phyloP scores from a whole-genome alignment of 2,329 filamentous ascomycete genomes.

The Trichoderma koningii region DNA sequence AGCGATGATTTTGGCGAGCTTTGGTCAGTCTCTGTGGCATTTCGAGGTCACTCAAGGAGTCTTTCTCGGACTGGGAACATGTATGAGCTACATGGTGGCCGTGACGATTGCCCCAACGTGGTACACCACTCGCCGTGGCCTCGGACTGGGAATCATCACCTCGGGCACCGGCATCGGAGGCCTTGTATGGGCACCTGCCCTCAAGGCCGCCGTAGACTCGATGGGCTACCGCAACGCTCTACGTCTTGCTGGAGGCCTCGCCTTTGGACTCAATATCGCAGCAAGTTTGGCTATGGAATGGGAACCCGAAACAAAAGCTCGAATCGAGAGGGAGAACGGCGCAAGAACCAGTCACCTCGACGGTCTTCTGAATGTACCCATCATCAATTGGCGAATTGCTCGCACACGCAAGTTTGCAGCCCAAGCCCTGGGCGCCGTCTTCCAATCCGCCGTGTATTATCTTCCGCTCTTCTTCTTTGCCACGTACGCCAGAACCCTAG shows the following conservation, averaged over 20 bases:
- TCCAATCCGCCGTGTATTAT: constrained; percentile 20
- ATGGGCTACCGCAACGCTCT: constrained; percentile 12
- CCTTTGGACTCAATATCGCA: constrained; percentile 3
- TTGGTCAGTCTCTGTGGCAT: constrained; percentile 14
- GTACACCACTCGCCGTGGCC: not conserved
- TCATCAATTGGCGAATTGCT: constrained; percentile 11
- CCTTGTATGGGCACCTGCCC: constrained; percentile 17
- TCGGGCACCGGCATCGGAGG: constrained; percentile 15
- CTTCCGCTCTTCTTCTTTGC: constrained; percentile 21
- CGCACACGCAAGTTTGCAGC: constrained; percentile 8
- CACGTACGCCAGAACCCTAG: constrained; percentile 11
- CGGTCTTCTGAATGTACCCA: constrained; percentile 11
- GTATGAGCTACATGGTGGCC: constrained; percentile 15
- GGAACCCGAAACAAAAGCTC: constrained; percentile 5
- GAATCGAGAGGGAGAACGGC: constrained; percentile 1
- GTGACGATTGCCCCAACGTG: constrained; percentile 15
- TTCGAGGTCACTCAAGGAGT: constrained; percentile 12
- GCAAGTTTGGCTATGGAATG: not conserved
- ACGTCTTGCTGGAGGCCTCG: constrained; percentile 13
- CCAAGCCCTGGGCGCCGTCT: constrained; percentile 14
- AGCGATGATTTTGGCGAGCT: constrained; percentile 13
- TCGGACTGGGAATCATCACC: constrained; percentile 16
- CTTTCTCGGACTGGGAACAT: constrained; percentile 1
- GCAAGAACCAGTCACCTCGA: constrained; percentile 11
- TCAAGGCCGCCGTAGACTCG: constrained; percentile 7